Base-by-base conservation (phyloP, 164 flowering plant species). In the Protea cynaroides region DNA sequence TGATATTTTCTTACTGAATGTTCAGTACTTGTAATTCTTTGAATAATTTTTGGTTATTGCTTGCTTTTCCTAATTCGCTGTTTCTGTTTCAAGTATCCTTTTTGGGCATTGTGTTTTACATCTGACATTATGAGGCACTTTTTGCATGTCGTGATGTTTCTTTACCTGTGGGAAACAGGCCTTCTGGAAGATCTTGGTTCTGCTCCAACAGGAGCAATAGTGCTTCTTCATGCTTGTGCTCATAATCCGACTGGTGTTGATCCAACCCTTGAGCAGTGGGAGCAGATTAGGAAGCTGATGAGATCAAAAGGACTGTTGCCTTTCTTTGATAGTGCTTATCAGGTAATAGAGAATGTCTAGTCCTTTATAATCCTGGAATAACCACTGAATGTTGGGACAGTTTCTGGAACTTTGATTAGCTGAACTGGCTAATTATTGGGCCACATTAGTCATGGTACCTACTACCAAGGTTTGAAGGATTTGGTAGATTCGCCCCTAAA, bases 241-340 rank as follows among this genome's bases (percentile, higher is more conserved):
- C 99, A 95, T 75, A 95, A 95, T 68, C 99, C 99, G 43, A 95
- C 99, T 68, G 99, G 98, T 69, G 98, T 95, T 74, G 99, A 95
- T 76, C 98, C 99, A 56, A 92, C 96, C 46, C 72, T 80, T 65
- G 78, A 84, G 65, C 97, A 95, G 71, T 95, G 99, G 99, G 96
- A 92, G 66, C 88, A 87, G 61, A 92, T 95, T 55, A 88, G 99
- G 75, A 80, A 84, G 74, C 73, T 95, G 77, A 81, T 95, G 73
- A 83, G 98, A 78, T 84, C 96, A 13, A 86, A 84, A 73, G 81
- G 68, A 21, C 67, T 95, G 73, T 63, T 95, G 43, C 99, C 99
- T 47, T 95, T 95, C 86, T 95, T 95, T 79, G 98, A 92, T 70
- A 95, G 99, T 76, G 99, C 99, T 56, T 95, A 95, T 73, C 99